Conservation (phyloP, 1,284 basidiomycete species). For the Butyriboletus pseudospeciosus region DNA sequence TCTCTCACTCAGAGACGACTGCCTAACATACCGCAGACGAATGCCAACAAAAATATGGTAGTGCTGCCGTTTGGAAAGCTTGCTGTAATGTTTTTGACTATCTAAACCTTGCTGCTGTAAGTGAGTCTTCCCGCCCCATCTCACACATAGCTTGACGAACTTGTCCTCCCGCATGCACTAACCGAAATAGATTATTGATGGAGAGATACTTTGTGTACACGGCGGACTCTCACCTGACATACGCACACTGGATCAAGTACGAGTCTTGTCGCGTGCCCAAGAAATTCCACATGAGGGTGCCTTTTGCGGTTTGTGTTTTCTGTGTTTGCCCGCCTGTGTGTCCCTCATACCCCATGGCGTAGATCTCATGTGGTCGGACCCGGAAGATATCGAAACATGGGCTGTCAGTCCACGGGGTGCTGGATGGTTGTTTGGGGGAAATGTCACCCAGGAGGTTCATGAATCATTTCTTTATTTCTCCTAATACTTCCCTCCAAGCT, state of each 20-base stretch:
- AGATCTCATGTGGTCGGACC: slow-evolving; percentile 99
- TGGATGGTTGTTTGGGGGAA: slow-evolving; percentile 92
- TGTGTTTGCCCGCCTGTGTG: neutral
- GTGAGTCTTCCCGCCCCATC: slow-evolving; percentile 28
- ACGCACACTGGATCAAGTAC: slow-evolving; percentile 86
- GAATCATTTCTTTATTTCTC: neutral
- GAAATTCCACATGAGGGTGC: slow-evolving; percentile 98
- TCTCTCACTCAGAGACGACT: neutral
- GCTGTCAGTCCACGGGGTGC: slow-evolving; percentile 92
- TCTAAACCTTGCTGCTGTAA: slow-evolving; percentile 86
- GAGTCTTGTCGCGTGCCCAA: slow-evolving; percentile 86
- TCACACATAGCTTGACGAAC: neutral
- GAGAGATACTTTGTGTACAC: slow-evolving; percentile 86
- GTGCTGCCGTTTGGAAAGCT: slow-evolving; percentile 90
- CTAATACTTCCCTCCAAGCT: neutral
- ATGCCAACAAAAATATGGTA: slow-evolving; percentile 95
- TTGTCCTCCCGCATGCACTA: neutral
- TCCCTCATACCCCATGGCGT: neutral
- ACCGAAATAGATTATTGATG: slow-evolving; percentile 78
- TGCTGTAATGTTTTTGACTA: slow-evolving; percentile 96
- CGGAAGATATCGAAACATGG: slow-evolving; percentile 95
- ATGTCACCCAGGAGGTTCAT: slow-evolving; percentile 77
- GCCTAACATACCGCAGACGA: slow-evolving; percentile 58
- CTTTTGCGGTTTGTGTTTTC: slow-evolving; percentile 73
- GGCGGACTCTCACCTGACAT: slow-evolving; percentile 93